A percentile compares a stretch with the other conserved stretches of the same genome.
Conservation (phyloP, 2,329 filamentous ascomycete genomes). For the Aphanoascus verrucosus region DNA sequence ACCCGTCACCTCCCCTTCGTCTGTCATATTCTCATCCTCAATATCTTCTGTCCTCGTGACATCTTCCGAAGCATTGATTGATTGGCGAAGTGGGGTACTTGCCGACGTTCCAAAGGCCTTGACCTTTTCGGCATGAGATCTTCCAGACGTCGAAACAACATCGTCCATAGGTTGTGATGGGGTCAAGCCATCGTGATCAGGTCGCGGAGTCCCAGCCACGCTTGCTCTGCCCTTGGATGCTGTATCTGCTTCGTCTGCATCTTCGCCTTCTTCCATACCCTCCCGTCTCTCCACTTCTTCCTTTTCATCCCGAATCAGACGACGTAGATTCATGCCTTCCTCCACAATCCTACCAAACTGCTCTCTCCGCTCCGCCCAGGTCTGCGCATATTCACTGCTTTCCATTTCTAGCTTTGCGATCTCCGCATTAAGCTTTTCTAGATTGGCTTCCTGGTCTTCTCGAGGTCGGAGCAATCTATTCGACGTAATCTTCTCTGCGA, state of each 20-base stretch:
- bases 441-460: conserved; percentile 68
- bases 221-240: conserved; percentile 40
- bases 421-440: conserved; percentile 76
- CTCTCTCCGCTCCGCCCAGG: conserved; percentile 73
- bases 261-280: conserved; percentile 59
- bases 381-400: conserved; percentile 66
- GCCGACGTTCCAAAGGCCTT: conserved; percentile 21
- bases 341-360: conserved; percentile 84
- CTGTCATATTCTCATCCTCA: conserved; percentile 52
- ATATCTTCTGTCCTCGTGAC: conserved; percentile 29
- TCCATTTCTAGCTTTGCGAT: conserved; percentile 79
- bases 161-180: conserved; percentile 31
- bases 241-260: conserved; percentile 44
- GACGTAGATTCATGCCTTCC: conserved; percentile 74
- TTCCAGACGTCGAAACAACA: conserved; percentile 18
- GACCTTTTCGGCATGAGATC: conserved; percentile 26
- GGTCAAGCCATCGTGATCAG: conserved; percentile 36
- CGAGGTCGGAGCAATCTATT: conserved; percentile 69
- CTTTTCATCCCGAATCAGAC: conserved; percentile 87
- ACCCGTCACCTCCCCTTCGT: conserved; percentile 36
- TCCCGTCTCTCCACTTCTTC: conserved; percentile 83
- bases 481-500: conserved; percentile 75
- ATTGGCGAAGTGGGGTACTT: conserved; percentile 32
- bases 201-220: conserved; percentile 40
- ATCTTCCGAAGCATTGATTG: conserved; percentile 19